Evolutionary conservation across 768 basidiomycete genomes (phyloP), one percentile per base, ranked within the genome.

Genomic region (Flagelloscypha sp.): DNA sequence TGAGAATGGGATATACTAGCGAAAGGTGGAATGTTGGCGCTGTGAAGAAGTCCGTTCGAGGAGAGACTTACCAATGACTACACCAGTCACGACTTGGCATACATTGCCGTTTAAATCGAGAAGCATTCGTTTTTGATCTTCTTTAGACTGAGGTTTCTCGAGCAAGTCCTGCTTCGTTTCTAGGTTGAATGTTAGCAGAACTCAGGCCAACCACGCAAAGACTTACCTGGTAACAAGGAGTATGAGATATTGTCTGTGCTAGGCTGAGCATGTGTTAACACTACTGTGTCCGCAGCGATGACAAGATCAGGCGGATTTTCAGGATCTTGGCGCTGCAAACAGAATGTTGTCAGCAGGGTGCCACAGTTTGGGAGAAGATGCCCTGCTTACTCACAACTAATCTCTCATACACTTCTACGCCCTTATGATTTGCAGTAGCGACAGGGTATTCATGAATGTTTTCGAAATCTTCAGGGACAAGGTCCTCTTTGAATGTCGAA

Each of bases 41-140:
- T 30, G 17, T 22, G 7, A 23, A 9, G 21, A n/a, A 20, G 7
- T n/a, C 18, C 10, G 16, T 23, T 16, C 28, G 11, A 21, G 10
- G 4, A 42, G 22, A 22, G 13, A 43, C 75, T 45, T 40, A 88
- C 89, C 84, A 8, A 98, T 57, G 10, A 76, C 71, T 12, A 97
- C 76, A 7, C 92, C 94, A 0, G 93, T 97, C 15, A 95, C 87
- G 15, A 97, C 89, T 54, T 94, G 86, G 47, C 92, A 94, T 0
- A 79, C 72, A 32, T 72, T 67, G 6, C 90, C 94, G 33, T 92
- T 90, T 43, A 95, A 64, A 40, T 90, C 84, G 30, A 83, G 61
- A 36, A 99, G 65, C 86, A 90, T 94, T 16, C 85, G 73, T 30
- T 85, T 50, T 55, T 97, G 83, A 41, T 97, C 93, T 19, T 63